Evolutionary conservation across 2,329 filamentous ascomycete species (phyloP), one percentile per base, ranked within the genome.

Genomic region (Colletotrichum higginsianum): DNA sequence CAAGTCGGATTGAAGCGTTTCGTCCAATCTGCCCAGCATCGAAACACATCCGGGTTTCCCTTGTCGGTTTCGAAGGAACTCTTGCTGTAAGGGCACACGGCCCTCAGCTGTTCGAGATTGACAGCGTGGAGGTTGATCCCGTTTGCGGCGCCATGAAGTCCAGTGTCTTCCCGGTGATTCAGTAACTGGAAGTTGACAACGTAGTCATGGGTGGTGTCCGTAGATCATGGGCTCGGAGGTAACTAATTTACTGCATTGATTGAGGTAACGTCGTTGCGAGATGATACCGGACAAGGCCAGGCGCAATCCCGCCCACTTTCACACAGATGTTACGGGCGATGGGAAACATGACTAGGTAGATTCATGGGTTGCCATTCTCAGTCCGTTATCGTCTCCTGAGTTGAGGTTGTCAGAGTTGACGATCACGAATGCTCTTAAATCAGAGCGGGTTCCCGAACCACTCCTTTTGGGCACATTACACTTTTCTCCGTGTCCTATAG

Each of bases 51-150:
- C 26, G 21, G 53, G 46, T 23, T 21, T 38, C 16, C 46, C 66
- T 18, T 35, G 66, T 18, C n/a, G 60, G 67, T 60, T 69, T 47
- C 61, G 38, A 55, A 13, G 38, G 38, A 40, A 26, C 21, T 21
- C 2, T n/a, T 16, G 42, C 6, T 50, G 12, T 55, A 12, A 26
- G 16, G 13, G 13, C 26, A 47, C 55, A 21, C 26, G 44, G 23
- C 47, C 7, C 23, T 23, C 38, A 52, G 23, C n/a, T 26, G 44
- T 23, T 12, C 26, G 9, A 23, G 35, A 13, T 57, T 69, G 53
- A 53, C 53, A 47, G 40, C 26, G 30, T n/a, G 21, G 15, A 47
- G 35, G 15, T 11, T 9, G 21, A n/a, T 58, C 53, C 21, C n/a
- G 8, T 23, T 21, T 60, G 53, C 21, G 18, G 46, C 16, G 21